Conservation (phyloP, 2,329 filamentous ascomycete genomes). For the Venturia carpophila region DNA sequence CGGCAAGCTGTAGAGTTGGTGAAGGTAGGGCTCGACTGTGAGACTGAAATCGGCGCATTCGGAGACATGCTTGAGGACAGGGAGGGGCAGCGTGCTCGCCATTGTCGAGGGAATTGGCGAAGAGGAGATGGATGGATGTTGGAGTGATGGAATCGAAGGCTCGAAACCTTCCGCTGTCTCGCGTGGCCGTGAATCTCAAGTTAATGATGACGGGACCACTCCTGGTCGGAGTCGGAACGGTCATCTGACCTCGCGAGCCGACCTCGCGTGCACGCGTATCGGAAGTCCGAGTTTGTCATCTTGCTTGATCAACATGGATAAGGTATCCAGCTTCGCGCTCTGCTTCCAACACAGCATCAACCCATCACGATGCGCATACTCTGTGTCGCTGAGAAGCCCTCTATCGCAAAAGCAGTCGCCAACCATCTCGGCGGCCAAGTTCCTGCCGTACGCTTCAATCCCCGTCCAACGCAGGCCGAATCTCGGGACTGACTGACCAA, state of each 20-base stretch:
- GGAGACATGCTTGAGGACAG: slow-evolving; percentile 57
- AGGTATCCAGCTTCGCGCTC: too few relatives aligned
- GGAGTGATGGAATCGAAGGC: neutral
- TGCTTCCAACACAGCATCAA: too few relatives aligned
- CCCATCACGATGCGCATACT: slow-evolving; percentile 41
- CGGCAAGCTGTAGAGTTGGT: slow-evolving; percentile 46
- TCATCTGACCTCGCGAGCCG: too few relatives aligned
- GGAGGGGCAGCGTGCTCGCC: slow-evolving; percentile 54
- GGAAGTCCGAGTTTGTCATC: too few relatives aligned
- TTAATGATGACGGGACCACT: too few relatives aligned
- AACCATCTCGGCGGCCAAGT: slow-evolving; percentile 74
- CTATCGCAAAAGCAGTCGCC: slow-evolving; percentile 90
- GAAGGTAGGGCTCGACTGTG: slow-evolving; percentile 71
- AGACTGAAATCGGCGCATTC: slow-evolving; percentile 71
- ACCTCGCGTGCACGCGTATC: too few relatives aligned
- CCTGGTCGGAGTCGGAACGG: too few relatives aligned
- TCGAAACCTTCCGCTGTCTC: too few relatives aligned
- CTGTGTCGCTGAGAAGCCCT: slow-evolving; percentile 81
- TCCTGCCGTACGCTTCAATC: slow-evolving; percentile 48
- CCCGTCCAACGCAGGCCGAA: neutral
- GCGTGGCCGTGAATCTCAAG: too few relatives aligned
- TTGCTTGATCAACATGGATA: too few relatives aligned
- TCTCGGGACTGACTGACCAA: neutral
- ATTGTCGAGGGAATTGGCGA: slow-evolving; percentile 7
- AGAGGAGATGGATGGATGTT: neutral